Evolutionary conservation across 805 yeast species (phyloP).

Genomic region (Candida cerambycidarum): DNA sequence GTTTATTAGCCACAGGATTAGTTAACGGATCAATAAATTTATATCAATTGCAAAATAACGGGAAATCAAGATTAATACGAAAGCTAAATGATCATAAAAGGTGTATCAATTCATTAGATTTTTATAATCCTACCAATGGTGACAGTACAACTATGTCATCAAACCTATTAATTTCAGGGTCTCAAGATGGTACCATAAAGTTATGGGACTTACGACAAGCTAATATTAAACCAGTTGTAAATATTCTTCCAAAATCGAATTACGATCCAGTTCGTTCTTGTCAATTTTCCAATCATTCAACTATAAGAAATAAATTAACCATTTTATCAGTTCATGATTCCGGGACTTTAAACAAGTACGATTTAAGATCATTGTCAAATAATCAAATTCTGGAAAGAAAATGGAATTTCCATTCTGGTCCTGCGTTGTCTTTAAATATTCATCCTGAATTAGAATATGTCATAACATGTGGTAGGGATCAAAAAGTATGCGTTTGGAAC

Average conservation of each 20-base stretch:
- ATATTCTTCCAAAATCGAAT: constrained; percentile 51
- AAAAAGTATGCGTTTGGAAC: constrained; percentile 75
- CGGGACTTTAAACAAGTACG: constrained; percentile 86
- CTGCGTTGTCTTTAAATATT: constrained; percentile 85
- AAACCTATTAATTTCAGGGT: constrained; percentile 49
- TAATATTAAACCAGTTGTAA: constrained; percentile 45
- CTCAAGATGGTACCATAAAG: constrained; percentile 77
- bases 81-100: constrained; percentile 41
- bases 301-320: constrained; percentile 40
- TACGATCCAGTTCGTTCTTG: constrained; percentile 69
- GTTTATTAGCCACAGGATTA: constrained; percentile 41
- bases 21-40: constrained; percentile 36
- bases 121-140: constrained; percentile 19
- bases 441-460: constrained; percentile 81
- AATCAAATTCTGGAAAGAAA: constrained; percentile 61
- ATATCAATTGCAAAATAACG: constrained; percentile 32
- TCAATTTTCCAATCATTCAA: constrained; percentile 52
- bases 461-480: constrained; percentile 91
- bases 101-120: constrained; percentile 43
- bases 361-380: constrained; percentile 49
- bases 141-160: constrained; percentile 12
- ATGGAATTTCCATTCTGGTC: constrained; percentile 87
- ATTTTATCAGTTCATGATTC: constrained; percentile 84
- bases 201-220: constrained; percentile 68
- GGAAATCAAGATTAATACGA: constrained; percentile 28